phyloP scores from a whole-genome alignment of 2,329 filamentous ascomycete species.

The Hymenoscyphus linearis region DNA sequence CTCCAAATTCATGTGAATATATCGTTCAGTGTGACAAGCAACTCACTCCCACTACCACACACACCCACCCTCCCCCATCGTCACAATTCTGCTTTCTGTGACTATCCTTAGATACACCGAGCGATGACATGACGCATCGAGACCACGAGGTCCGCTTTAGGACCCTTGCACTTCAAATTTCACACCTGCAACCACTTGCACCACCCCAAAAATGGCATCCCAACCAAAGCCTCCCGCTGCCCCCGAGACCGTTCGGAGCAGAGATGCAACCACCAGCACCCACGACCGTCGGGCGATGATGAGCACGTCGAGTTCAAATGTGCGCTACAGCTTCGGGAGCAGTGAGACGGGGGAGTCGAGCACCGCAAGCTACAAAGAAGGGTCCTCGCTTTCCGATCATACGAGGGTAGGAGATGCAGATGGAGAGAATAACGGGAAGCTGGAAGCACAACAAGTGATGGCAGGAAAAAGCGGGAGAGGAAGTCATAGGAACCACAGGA shows the following conservation, averaged over 20 bases:
- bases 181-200: slow-evolving; percentile 2
- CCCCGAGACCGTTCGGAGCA: slow-evolving; percentile 12
- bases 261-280: slow-evolving; percentile 24
- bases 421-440: slow-evolving; percentile 6
- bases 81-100: not conserved
- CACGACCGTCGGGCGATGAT: slow-evolving; percentile 20
- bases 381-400: slow-evolving; percentile 3
- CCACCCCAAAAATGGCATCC: slow-evolving; percentile 22
- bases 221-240: slow-evolving; percentile 12
- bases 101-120: too few relatives aligned
- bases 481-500: slow-evolving; percentile 27
- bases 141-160: slow-evolving; percentile 10
- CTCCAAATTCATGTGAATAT: not conserved
- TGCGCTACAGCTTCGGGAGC: slow-evolving; percentile 34
- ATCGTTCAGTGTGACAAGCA: not conserved
- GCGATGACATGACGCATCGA: slow-evolving; percentile 12
- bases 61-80: not conserved
- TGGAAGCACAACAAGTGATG: not conserved
- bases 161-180: slow-evolving; percentile 8
- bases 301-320: slow-evolving; percentile 19
- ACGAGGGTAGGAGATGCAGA: slow-evolving; percentile 3
- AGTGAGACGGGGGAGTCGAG: slow-evolving; percentile 44
- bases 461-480: slow-evolving; percentile 13
- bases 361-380: slow-evolving; percentile 31
- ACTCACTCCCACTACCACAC: not conserved